Evolutionary conservation across 73 alveolate species (phyloP).

Genomic region (Paramecium pentaurelia): DNA sequence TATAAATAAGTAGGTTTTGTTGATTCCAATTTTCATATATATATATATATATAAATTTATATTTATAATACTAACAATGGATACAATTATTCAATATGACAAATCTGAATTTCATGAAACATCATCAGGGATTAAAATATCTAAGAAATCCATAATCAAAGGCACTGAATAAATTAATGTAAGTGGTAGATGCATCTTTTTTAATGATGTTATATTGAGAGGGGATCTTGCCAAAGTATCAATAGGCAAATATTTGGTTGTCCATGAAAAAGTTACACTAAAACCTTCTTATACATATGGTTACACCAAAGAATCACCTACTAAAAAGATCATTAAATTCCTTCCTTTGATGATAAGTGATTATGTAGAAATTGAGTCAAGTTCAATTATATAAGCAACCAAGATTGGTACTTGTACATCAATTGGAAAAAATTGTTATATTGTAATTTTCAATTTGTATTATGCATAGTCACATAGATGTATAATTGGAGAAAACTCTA

Average conservation of each 20-base stretch:
- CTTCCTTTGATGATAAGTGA: slow-evolving; percentile 66
- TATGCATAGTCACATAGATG: slow-evolving; percentile 64
- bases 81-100: background rate
- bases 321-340: slow-evolving; percentile 55
- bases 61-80: background rate
- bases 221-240: slow-evolving; percentile 75
- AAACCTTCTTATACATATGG: slow-evolving; percentile 67
- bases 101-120: slow-evolving; percentile 36
- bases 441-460: slow-evolving; percentile 28
- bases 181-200: slow-evolving; percentile 65
- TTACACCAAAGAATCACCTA: background rate
- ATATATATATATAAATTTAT: background rate
- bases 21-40: background rate
- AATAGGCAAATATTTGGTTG: slow-evolving; percentile 68
- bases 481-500: slow-evolving; percentile 67
- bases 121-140: background rate
- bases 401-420: slow-evolving; percentile 73
- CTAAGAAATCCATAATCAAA: background rate
- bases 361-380: slow-evolving; percentile 70
- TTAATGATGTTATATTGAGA: slow-evolving; percentile 63
- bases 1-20: background rate
- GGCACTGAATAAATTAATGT: slow-evolving; percentile 64
- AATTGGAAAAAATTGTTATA: slow-evolving; percentile 77
- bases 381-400: slow-evolving; percentile 63
- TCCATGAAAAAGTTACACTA: slow-evolving; percentile 69